Conservation (phyloP, 169 alveolate species). For the Cyclospora cayetanensis region DNA sequence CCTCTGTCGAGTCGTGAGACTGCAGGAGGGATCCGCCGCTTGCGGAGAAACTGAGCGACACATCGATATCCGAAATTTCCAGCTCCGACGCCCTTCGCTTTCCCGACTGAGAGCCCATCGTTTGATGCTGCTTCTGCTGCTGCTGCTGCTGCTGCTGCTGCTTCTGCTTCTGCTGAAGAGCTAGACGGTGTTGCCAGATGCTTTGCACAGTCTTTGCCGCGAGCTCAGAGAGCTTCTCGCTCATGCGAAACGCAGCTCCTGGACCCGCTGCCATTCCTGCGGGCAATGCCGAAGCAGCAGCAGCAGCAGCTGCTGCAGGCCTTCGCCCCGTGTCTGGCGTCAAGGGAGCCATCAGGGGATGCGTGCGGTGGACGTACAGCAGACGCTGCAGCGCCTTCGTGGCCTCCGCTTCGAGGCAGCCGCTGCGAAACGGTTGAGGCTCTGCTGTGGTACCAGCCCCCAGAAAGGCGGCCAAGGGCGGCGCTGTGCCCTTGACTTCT, state of each 20-base stretch:
- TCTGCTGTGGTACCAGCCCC: conserved; percentile 51
- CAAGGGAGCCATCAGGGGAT: conserved; percentile 59
- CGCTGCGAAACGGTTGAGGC: conserved; percentile 30
- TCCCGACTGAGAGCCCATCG: not conserved
- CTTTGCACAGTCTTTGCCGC: conserved; percentile 13
- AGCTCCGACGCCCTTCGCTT: not conserved
- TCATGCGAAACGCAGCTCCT: too few species aligned
- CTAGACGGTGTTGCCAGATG: conserved; percentile 26
- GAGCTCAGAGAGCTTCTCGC: too few species aligned
- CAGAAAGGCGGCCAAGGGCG: conserved; percentile 58
- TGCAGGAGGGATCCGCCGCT: not conserved
- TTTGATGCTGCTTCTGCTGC: not conserved
- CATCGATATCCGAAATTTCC: not conserved
- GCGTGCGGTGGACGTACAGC: conserved; percentile 36
- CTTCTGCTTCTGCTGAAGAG: not conserved
- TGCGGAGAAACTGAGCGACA: not conserved
- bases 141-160: not conserved
- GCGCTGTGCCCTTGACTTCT: conserved; percentile 57
- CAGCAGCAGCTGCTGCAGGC: not conserved
- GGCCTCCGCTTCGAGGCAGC: conserved; percentile 36
- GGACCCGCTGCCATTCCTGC: conserved; percentile 32
- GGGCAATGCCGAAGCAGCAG: not conserved
- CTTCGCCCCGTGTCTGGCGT: not conserved
- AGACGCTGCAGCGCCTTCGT: conserved; percentile 57
- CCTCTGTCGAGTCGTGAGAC: not conserved